Evolutionary conservation across 1,284 basidiomycete genomes (phyloP), one percentile per base, ranked within the genome.

Genomic region (Cryptococcus depauperatus): DNA sequence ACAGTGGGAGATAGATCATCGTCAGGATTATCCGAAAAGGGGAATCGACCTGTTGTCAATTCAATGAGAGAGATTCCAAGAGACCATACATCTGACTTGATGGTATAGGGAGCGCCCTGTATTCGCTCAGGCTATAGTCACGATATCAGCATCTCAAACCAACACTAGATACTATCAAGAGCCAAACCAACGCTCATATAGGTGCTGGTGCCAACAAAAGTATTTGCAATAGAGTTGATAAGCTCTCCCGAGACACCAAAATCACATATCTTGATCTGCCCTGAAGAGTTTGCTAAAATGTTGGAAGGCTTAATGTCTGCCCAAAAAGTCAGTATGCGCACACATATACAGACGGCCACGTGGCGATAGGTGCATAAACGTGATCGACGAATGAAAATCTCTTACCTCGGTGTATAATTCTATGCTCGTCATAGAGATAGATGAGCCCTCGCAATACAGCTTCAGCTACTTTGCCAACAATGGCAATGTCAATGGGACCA

Each of bases 281-380:
- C 95, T 35, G 79, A 75, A 10, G 89, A 88, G 65, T 97, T 97
- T 73, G 81, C 87, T 14, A 99, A 78, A 48, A 99, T 95, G 65
- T 98, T 98, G 35, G 90, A 95, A 2, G 93, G 93, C 71, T 99
- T 99, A 75, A 99, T 97, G 64, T 98, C 93, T 95, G 51, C 11
- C 11, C 27, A 16, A 28, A 37, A 9, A 18, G n/a, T 8, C 18
- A 18, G 16, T 41, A 16, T 13, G 39, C 22, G 30, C 26, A 37
- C 18, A 16, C 14, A 22, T 25, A 14, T 37, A 5, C 35, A 14
- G n/a, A 21, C 14, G 30, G 21, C 7, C 35, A 11, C 27, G 9
- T 33, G 14, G 30, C 10, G 23, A 23, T 9, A 13, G 26, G 25
- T n/a, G 10, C 23, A 37, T 21, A 6, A 7, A 14, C 19, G 14